Conservation (phyloP, 441 rosid genomes). For the Syzygium malaccense region DNA sequence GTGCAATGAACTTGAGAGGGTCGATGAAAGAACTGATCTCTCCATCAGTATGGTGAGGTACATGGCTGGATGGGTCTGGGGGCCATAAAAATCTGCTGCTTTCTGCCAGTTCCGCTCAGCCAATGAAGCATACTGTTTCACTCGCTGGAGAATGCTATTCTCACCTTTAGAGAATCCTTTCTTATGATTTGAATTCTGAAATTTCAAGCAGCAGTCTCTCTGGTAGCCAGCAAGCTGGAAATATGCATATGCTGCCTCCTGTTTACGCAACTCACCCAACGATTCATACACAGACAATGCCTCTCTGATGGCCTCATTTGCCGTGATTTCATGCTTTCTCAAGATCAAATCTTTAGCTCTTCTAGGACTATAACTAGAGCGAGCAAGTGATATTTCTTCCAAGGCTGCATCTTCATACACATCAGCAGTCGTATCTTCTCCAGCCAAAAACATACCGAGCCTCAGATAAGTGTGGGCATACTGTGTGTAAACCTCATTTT, state of each 20-base stretch:
- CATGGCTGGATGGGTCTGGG: constrained; percentile 66
- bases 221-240: constrained; percentile 91
- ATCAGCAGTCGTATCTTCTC: constrained; percentile 53
- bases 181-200: constrained; percentile 38
- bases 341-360: constrained; percentile 25
- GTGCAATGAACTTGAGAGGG: constrained; percentile 49
- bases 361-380: constrained; percentile 9
- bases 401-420: constrained; percentile 39
- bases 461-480: constrained; percentile 81
- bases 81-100: constrained; percentile 70
- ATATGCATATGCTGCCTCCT: constrained; percentile 79
- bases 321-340: constrained; percentile 67
- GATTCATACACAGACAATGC: constrained; percentile 80
- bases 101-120: constrained; percentile 89
- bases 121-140: constrained; percentile 77
- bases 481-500: constrained; percentile 71
- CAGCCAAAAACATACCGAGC: constrained; percentile 87
- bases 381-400: constrained; percentile 22
- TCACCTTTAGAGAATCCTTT: constrained; percentile 43
- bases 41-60: constrained; percentile 63
- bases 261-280: constrained; percentile 74
- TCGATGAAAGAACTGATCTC: constrained; percentile 54
- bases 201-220: constrained; percentile 65
- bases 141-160: constrained; percentile 42
- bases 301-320: constrained; percentile 86